Evolutionary conservation across 2,329 filamentous ascomycete genomes (phyloP), one percentile per base, ranked within the genome.

Genomic region (Cladosporium sp.): DNA sequence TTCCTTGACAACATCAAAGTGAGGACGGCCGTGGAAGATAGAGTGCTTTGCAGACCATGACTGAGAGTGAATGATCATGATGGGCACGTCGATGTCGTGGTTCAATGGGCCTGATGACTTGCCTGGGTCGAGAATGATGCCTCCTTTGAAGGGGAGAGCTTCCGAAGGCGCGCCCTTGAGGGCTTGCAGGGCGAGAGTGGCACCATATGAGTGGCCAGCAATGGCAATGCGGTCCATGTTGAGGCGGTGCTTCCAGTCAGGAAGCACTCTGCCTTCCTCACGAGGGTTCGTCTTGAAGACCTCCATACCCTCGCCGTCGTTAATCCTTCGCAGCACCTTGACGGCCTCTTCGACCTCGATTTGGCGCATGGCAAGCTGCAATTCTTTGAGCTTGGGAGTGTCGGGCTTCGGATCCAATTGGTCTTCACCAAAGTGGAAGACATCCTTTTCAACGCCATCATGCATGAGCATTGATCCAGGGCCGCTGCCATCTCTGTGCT

Each of bases 181-280:
- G 3, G 82, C 79, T 58, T 85, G 83, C 19, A 88, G 74, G 0
- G 83, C 84, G 2, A 82, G 78, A 0, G 86, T 88, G 1, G 84
- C 85, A 49, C 86, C 86, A 71, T 85, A 87, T 0, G 83, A 86
- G 67, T 88, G 85, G 0, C 85, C 85, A 3, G 75, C 81, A 8
- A 88, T 75, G 45, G 83, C 77, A 62, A 86, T 77, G 35, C 79
- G 76, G 28, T 78, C 71, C 45, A 80, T 74, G 66, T 86, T 78
- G 6, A 89, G 76, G 9, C 83, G 77, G 56, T 73, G 71, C 35
- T 74, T 68, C 78, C 84, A 88, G 15, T 72, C 70, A 3, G 73
- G 64, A 1, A 85, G 75, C 60, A 72, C 71, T 20, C 64, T 65
- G 44, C 77, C 82, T 67, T 81, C 82, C 35, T 61, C 65, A 61